These are phyloP conservation scores for Apostasia ramifera DNA, from an alignment of 106 monocot genomes.

Conservation along the genomic window DNA sequence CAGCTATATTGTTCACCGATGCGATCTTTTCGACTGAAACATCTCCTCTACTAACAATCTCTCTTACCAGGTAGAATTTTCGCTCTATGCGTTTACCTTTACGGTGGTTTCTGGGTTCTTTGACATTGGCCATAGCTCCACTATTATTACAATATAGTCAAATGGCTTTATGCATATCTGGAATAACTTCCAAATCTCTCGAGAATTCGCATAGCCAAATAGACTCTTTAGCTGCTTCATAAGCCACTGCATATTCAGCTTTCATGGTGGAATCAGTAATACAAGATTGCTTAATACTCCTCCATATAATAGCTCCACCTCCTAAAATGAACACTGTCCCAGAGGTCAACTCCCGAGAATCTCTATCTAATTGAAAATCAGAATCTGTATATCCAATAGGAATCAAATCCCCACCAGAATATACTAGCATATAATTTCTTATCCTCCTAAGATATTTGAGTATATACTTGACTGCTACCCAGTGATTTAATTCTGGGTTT, in stretches of 20 bases:
- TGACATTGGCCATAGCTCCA: too few species aligned
- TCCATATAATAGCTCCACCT: background rate
- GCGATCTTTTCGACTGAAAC: too few species aligned
- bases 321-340: background rate
- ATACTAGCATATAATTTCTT: background rate
- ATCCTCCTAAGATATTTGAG: slow-evolving; percentile 3
- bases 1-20: too few species aligned
- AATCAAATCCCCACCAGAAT: background rate
- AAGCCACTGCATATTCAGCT: background rate
- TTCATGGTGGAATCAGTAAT: slow-evolving; percentile 1
- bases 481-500: background rate
- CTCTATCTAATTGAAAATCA: background rate
- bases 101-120: too few species aligned
- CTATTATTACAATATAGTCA: too few species aligned
- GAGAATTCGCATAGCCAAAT: too few species aligned
- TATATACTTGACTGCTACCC: background rate
- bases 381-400: background rate
- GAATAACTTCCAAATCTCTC: too few species aligned
- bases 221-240: too few species aligned
- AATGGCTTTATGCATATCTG: too few species aligned
- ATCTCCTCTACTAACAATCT: too few species aligned
- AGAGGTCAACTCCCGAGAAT: background rate
- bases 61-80: too few species aligned
- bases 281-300: background rate
- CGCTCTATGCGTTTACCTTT: too few species aligned